These are phyloP conservation scores for Hirsutella thompsonii DNA, from an alignment of 2,329 filamentous ascomycete genomes.

Conservation along the genomic window DNA sequence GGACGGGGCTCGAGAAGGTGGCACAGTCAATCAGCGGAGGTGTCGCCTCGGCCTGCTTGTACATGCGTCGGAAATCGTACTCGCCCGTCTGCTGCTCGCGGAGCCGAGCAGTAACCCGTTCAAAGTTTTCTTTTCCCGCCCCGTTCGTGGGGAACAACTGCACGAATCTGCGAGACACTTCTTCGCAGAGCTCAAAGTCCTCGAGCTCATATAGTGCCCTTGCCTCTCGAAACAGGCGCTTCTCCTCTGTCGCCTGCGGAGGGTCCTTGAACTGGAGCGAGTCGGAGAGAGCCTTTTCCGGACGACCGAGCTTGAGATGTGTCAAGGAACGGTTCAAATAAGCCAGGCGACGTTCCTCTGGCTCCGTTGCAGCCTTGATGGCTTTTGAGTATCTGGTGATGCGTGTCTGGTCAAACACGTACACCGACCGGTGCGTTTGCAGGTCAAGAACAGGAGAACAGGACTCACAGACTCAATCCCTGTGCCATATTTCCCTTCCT, in stretches of 20 bases:
- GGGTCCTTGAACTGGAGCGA: constrained; percentile 7
- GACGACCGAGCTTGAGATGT: constrained; percentile 16
- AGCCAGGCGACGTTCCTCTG: constrained; percentile 20
- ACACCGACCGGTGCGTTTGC: neutral
- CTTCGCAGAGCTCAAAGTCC: constrained; percentile 21
- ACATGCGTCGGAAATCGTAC: constrained; percentile 19
- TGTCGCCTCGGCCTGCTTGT: neutral
- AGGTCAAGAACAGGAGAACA: neutral
- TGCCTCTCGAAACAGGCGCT: constrained; percentile 28
- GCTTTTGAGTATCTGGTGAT: constrained; percentile 11
- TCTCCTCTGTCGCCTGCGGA: constrained; percentile 21
- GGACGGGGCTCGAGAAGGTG: constrained; percentile 28
- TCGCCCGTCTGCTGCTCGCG: constrained; percentile 24
- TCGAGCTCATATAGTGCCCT: constrained; percentile 29
- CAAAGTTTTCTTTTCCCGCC: constrained; percentile 14
- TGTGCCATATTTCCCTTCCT: constrained; percentile 12
- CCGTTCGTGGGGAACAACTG: constrained; percentile 20
- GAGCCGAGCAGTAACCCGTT: constrained; percentile 16
- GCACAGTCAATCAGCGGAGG: constrained; percentile 27
- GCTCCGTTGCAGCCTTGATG: constrained; percentile 17
- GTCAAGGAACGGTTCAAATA: constrained; percentile 21
- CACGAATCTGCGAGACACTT: constrained; percentile 19
- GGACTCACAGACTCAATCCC: constrained; percentile 19
- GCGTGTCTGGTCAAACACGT: too few relatives aligned
- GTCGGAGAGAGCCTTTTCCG: constrained; percentile 18